Conservation (phyloP, 176 grass and related monocot genomes). For the Elymus sibiricus region DNA sequence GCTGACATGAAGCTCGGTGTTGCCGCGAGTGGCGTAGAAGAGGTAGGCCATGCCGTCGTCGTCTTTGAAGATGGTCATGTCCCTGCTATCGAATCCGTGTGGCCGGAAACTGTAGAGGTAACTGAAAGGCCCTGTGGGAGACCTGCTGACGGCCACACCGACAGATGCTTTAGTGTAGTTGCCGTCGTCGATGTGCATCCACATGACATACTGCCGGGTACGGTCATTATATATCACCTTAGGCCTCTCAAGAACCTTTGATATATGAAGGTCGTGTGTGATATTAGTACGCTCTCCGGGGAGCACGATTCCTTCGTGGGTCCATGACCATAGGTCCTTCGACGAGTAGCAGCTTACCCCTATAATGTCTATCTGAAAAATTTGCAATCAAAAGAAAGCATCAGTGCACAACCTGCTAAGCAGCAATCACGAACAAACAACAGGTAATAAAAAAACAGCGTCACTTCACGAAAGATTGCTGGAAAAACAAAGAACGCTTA, state of each 20-base stretch:
- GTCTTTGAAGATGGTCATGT: constrained; percentile 93
- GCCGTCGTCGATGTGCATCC: constrained; percentile 89
- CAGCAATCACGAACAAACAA: neutral
- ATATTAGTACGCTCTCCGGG: constrained; percentile 52
- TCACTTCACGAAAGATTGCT: neutral
- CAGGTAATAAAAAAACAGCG: neutral
- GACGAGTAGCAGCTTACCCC: constrained; percentile 94
- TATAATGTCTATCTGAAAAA: constrained; percentile 81
- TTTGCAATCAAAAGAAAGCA: neutral
- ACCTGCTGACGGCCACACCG: constrained; percentile 62
- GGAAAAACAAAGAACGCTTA: neutral
- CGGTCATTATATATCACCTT: constrained; percentile 85
- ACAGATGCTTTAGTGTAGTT: constrained; percentile 88
- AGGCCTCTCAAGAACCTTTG: constrained; percentile 88
- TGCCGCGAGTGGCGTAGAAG: constrained; percentile 70
- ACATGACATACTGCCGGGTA: constrained; percentile 79
- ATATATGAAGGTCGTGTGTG: constrained; percentile 73
- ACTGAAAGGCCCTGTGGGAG: constrained; percentile 70
- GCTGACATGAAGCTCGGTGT: constrained; percentile 80
- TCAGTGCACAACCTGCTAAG: neutral
- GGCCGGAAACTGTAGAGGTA: constrained; percentile 83
- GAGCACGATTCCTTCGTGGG: constrained; percentile 80
- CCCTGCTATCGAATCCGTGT: constrained; percentile 78
- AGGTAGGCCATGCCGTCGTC: constrained; percentile 71
- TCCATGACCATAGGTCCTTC: constrained; percentile 78